Evolutionary conservation across 73 alveolate species (phyloP), one percentile per base, ranked within the genome.

Genomic region (Paramecium bursaria): DNA sequence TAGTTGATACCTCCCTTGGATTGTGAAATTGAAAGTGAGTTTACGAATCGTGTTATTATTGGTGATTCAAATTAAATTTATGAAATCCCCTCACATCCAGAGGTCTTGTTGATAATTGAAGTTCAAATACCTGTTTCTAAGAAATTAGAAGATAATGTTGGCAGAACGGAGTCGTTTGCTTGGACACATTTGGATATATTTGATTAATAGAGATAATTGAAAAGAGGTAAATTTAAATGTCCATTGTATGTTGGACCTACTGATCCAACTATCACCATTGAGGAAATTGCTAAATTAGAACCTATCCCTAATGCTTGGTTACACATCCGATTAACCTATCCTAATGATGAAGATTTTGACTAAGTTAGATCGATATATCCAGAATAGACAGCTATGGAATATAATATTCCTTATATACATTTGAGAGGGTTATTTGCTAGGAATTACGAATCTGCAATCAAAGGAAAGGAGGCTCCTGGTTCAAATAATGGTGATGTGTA

Each of bases 221-320:
- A 79, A 27, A 79, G 89, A 79, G 89, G 89, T 31, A 79, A 79
- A 25, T 79, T 79, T 23, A 79, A 79, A 25, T 79, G 89, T 54
- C 89, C 89, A 21, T 39, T 79, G 31, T 79, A 79, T 55, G 26
- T 33, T 48, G 85, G 85, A 23, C 89, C 89, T 4, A 79, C 89
- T 1, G 89, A 79, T 54, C 48, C 75, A 29, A 48, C 89, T 33
- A 79, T 79, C 17, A 79, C 89, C 1, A 73, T 79, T 0, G 54
- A 52, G 19, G 77, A 79, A 33, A 79, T 79, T 33, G 76, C 54
- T n/a, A 53, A 79, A 13, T 79, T 79, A 4, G 89, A 79, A 54
- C 89, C 89, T 79, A 79, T 79, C 13, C 89, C 89, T 10, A 73
- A 73, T 79, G 89, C 85, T 11, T 79, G 89, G 89, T 53, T 79